Evolutionary conservation across 306 rosid species (phyloP).

Genomic region (Vigna hirtella): DNA sequence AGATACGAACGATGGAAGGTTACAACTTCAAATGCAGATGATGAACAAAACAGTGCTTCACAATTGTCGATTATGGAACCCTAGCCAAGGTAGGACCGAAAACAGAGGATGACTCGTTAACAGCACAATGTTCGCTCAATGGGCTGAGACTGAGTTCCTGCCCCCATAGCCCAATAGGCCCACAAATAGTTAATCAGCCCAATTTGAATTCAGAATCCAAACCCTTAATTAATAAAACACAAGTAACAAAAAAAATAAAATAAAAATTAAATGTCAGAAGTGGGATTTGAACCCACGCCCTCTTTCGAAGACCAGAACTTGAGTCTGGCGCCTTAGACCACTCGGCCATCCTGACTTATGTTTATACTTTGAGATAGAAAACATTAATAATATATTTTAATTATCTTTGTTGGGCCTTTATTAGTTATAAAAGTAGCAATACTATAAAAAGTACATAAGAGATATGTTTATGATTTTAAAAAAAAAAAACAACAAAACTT

Average conservation of each 20-base stretch:
- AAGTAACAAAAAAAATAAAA: too few species aligned
- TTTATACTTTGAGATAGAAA: accelerated
- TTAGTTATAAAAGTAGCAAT: too few species aligned
- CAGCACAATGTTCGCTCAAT: conserved; percentile 7
- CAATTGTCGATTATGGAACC: conserved; percentile 49
- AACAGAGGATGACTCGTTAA: background rate
- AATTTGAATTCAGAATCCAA: too few species aligned
- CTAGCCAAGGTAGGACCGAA: conserved; percentile 34
- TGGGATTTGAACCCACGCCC: conserved; percentile 18
- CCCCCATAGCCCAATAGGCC: conserved; percentile 27
- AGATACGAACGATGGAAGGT: conserved; percentile 10
- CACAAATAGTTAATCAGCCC: background rate
- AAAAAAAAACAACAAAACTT: too few species aligned
- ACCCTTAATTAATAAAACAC: too few species aligned
- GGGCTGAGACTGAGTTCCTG: background rate
- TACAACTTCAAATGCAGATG: conserved; percentile 10
- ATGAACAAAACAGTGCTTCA: conserved; percentile 3
- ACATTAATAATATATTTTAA: too few species aligned
- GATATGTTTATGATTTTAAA: too few species aligned
- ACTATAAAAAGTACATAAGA: too few species aligned
- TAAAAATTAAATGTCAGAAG: background rate
- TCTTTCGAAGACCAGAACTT: conserved; percentile 4
- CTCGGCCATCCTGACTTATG: background rate
- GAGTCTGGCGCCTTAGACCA: conserved; percentile 18
- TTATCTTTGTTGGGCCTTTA: too few species aligned